Conservation (phyloP, 1,284 basidiomycete genomes). For the Melanopsichium pennsylvanicum region DNA sequence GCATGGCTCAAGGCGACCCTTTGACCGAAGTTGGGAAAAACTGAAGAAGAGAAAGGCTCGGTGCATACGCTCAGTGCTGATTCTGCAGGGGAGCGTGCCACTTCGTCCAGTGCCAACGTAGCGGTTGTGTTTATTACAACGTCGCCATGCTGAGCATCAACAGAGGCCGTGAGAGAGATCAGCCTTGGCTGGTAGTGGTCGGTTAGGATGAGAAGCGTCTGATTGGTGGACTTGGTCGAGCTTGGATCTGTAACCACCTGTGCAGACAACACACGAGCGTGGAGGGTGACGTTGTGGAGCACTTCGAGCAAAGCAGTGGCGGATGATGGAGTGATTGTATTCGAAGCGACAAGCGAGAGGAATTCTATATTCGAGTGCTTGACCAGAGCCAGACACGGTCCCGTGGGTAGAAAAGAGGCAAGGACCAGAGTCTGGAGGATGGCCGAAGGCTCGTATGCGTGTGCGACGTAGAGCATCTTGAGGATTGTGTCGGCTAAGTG, state of each 20-base stretch:
- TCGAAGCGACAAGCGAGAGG: slow-evolving; percentile 19
- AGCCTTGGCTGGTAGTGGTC: slow-evolving; percentile 52
- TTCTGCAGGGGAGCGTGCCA: slow-evolving; percentile 50
- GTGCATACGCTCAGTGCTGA: slow-evolving; percentile 33
- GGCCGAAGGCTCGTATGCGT: slow-evolving; percentile 43
- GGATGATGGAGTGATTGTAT: not conserved
- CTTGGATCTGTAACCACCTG: slow-evolving; percentile 12
- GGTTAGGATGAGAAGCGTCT: slow-evolving; percentile 48
- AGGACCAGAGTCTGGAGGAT: slow-evolving; percentile 30
- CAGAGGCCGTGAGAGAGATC: slow-evolving; percentile 22
- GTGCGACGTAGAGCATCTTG: slow-evolving; percentile 45
- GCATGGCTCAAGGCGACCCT: slow-evolving; percentile 40
- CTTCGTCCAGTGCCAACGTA: slow-evolving; percentile 47
- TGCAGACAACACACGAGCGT: slow-evolving; percentile 39
- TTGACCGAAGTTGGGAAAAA: slow-evolving; percentile 1
- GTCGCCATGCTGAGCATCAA: slow-evolving; percentile 6
- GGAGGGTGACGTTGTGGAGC: slow-evolving; percentile 24
- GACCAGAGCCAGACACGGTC: slow-evolving; percentile 39
- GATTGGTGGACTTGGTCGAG: not conserved
- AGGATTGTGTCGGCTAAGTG: too few relatives aligned
- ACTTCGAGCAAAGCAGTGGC: slow-evolving; percentile 19
- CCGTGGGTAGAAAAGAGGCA: slow-evolving; percentile 32
- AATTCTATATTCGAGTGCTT: slow-evolving; percentile 43
- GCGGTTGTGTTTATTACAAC: slow-evolving; percentile 14
- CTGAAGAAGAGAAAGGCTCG: slow-evolving; percentile 16